Percentiles rank a stretch among this genome's conserved stretches.
Conservation (phyloP, 495 filamentous ascomycete species). For the Darksidea phi region DNA sequence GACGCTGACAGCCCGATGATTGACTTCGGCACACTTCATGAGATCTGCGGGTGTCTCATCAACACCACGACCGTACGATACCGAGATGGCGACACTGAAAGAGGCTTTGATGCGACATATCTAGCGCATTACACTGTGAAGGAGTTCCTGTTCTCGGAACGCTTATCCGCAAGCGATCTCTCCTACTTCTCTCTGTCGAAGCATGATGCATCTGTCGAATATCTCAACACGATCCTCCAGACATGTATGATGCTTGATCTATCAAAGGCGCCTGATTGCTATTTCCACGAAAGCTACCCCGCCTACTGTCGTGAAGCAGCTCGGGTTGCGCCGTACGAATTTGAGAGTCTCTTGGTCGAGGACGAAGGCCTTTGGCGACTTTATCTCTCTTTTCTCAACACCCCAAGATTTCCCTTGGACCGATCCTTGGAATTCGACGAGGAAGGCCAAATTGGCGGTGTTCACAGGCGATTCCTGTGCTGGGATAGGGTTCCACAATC, state of each 20-base stretch:
- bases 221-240: not conserved
- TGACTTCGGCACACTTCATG: not conserved
- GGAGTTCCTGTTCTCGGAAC: conserved; percentile 5
- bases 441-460: no score
- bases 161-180: not conserved
- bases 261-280: not conserved
- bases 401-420: no score
- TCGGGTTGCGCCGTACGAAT: not conserved
- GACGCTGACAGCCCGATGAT: not conserved
- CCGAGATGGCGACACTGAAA: not conserved
- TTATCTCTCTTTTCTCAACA: no score
- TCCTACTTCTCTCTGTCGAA: not conserved
- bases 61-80: not conserved
- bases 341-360: not conserved
- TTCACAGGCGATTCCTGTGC: no score
- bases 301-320: not conserved
- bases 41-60: conserved; percentile 12
- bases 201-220: not conserved
- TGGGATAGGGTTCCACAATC: no score
- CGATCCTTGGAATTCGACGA: no score
- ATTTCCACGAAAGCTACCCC: not conserved
- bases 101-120: not conserved
- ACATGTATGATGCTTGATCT: not conserved
- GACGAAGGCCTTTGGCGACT: no score
- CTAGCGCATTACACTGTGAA: conserved; percentile 12